Evolutionary conservation across 1,284 basidiomycete genomes (phyloP), one percentile per base, ranked within the genome.

Genomic region (Sporisorium scitamineum): DNA sequence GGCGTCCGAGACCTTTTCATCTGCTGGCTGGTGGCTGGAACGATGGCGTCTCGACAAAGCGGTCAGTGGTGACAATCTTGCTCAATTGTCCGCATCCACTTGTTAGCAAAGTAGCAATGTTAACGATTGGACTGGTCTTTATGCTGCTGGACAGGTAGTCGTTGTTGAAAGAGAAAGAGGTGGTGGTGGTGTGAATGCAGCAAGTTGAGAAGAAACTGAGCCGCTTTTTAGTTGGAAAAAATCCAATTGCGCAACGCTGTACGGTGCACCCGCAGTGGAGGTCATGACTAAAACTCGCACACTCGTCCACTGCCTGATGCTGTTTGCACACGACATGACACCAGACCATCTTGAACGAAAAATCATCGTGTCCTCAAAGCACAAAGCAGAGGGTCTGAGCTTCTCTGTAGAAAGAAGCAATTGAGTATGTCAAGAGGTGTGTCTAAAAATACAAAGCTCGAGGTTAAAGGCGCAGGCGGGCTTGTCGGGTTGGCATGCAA

Each of bases 1-100:
- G 73, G 42, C 34, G 73, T 61, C 54, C 68, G 56, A 41, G 73
- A 68, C 32, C 73, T 61, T 61, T 76, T 76, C 73, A 76, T 76
- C 54, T 41, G 61, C 63, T 31, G 34, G 34, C 51, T 44, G 34
- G 18, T 54, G 10, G 22, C 27, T 45, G 27, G 26, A 29, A 50
- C 16, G 24, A 39, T 13, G 20, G 14, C 8, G 29, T 51, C 11
- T 27, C 37, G 37, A 58, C 9, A 39, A 51, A 16, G 22, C 14
- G 27, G 13, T 26, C 11, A n/a, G 11, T 9, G n/a, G 14, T 6
- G 48, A 41, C 18, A n/a, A 27, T 24, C 39, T 32, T 44, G 14
- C 5, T 20, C 7, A 11, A 26, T 60, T 20, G 26, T 13, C 27
- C 42, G 47, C 29, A n/a, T 39, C 16, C 37, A 18, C 37, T 39